Evolutionary conservation across 148 eudicot species (phyloP).

Genomic region (Mesembryanthemum crystallinum): DNA sequence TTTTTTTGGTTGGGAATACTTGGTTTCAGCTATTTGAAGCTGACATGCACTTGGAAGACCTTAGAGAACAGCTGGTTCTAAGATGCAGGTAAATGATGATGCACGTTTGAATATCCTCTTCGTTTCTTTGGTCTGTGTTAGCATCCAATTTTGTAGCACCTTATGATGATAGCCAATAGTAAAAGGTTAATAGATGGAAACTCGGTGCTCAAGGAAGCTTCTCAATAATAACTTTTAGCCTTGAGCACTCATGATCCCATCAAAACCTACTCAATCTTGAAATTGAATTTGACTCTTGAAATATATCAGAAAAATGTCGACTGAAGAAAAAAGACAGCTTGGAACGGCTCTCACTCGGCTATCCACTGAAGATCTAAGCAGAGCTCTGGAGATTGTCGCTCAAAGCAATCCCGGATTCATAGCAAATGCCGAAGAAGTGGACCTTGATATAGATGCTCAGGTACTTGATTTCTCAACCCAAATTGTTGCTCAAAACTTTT

Average conservation of each 20-base stretch:
- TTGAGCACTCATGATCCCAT: too few species aligned
- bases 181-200: too few species aligned
- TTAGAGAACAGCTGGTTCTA: constrained; percentile 54
- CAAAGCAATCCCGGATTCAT: constrained; percentile 51
- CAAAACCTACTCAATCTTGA: too few species aligned
- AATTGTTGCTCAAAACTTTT: neutral
- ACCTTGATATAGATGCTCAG: constrained; percentile 75
- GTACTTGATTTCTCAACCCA: constrained; percentile 24
- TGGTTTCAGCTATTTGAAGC: constrained; percentile 59
- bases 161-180: too few species aligned
- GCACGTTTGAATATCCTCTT: neutral
- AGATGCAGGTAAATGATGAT: constrained; percentile 53
- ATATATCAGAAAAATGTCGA: constrained; percentile 54
- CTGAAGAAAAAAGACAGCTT: constrained; percentile 64
- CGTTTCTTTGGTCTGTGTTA: too few species aligned
- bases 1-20: neutral
- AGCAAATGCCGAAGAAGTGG: constrained; percentile 55
- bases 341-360: constrained; percentile 51
- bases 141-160: too few species aligned
- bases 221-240: too few species aligned
- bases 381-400: constrained; percentile 72
- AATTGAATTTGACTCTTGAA: neutral
- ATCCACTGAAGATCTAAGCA: constrained; percentile 51
- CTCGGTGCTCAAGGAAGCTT: too few species aligned
- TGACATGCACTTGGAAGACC: constrained; percentile 57